phyloP scores from a whole-genome alignment of 176 grass and related monocot genomes.

The Oryza australiensis region DNA sequence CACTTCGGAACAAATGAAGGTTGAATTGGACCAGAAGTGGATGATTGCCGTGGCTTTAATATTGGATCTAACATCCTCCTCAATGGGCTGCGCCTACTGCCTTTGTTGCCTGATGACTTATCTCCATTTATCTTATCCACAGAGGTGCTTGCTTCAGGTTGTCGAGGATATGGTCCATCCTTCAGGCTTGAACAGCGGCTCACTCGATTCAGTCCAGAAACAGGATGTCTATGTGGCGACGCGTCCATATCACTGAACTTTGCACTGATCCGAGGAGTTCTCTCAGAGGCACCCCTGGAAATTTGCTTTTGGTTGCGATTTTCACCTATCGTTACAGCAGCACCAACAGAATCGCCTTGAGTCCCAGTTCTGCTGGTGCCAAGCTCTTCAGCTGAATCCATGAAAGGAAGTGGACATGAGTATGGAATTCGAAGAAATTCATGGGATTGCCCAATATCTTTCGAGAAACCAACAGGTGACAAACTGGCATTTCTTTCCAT shows the following conservation, averaged over 20 bases:
- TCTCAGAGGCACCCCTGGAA: constrained; percentile 7
- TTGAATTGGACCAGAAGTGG: constrained; percentile 41
- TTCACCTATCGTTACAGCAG: constrained; percentile 27
- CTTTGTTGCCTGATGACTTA: constrained; percentile 59
- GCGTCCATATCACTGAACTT: constrained; percentile 46
- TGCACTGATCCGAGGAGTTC: constrained; percentile 13
- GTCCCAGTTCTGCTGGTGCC: neutral
- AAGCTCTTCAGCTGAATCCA: constrained; percentile 42
- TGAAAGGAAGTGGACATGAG: constrained; percentile 66
- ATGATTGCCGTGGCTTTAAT: constrained; percentile 60
- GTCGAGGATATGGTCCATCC: constrained; percentile 43
- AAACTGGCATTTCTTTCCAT: constrained; percentile 39
- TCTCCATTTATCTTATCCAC: constrained; percentile 52
- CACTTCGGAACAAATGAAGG: constrained; percentile 50
- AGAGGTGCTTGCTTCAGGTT: constrained; percentile 19
- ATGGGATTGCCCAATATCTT: constrained; percentile 40
- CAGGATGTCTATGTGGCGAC: constrained; percentile 29
- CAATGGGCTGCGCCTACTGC: constrained; percentile 75
- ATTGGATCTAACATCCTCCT: constrained; percentile 94
- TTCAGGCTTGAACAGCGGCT: constrained; percentile 64
- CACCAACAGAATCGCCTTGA: constrained; percentile 28
- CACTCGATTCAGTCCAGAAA: constrained; percentile 46
- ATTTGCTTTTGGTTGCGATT: constrained; percentile 22
- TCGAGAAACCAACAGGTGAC: constrained; percentile 46
- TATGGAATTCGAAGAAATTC: constrained; percentile 55